phyloP scores from a whole-genome alignment of 345 rosid species.

The Euphorbia tirucalli region DNA sequence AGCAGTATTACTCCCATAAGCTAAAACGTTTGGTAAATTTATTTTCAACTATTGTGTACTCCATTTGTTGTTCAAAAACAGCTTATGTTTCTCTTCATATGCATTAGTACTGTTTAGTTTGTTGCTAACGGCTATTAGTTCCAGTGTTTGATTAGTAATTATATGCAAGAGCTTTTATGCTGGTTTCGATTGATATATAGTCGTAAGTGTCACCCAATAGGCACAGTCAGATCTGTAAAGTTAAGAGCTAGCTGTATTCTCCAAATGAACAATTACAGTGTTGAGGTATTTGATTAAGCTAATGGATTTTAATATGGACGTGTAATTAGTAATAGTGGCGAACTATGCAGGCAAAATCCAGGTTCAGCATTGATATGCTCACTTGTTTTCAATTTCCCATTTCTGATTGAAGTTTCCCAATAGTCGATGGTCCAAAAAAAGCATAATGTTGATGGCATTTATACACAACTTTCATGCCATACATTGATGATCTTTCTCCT shows the following conservation, averaged over 20 bases:
- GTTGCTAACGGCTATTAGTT: background rate
- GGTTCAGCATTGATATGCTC: background rate
- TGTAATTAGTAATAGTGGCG: background rate
- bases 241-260: background rate
- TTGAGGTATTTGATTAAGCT: background rate
- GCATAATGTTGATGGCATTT: too few relatives aligned
- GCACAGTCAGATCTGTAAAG: background rate
- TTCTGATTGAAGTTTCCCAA: too few relatives aligned
- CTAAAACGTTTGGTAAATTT: constrained; percentile 55
- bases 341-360: background rate
- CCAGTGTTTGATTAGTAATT: background rate
- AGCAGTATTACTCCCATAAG: constrained; percentile 64
- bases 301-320: background rate
- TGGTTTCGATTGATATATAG: background rate
- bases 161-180: background rate
- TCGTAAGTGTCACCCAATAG: background rate
- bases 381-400: too few relatives aligned
- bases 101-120: background rate
- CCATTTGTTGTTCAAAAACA: background rate
- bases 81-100: background rate
- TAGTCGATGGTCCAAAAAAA: too few relatives aligned
- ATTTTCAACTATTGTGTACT: background rate
- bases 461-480: too few relatives aligned
- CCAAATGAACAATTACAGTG: background rate
- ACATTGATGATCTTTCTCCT: too few relatives aligned